These are phyloP conservation scores for Tremellales sp. DNA, from an alignment of 1,284 basidiomycete species.

Conservation along the genomic window DNA sequence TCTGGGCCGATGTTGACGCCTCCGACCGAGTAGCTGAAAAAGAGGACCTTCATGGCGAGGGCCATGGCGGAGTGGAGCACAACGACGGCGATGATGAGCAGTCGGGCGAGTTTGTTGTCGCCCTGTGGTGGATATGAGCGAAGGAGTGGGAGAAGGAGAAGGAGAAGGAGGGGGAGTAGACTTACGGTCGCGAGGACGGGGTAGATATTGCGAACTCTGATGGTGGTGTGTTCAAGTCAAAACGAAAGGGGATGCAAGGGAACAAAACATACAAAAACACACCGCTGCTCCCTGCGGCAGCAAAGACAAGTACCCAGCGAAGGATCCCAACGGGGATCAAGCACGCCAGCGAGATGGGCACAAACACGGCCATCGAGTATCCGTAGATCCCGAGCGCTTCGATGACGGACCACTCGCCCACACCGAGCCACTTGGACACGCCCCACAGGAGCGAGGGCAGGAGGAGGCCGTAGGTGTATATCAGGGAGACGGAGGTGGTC, in stretches of 20 bases:
- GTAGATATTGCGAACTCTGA: constrained; percentile 68
- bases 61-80: constrained; percentile 69
- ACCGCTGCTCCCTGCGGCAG: constrained; percentile 70
- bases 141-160: not conserved
- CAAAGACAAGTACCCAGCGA: constrained; percentile 70
- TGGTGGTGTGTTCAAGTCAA: constrained; percentile 1
- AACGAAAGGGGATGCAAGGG: not conserved
- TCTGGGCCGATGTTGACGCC: constrained; percentile 38
- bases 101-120: constrained; percentile 75
- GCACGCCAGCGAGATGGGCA: constrained; percentile 68
- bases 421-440: constrained; percentile 72
- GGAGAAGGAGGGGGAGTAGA: constrained; percentile 14
- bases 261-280: constrained; percentile 62
- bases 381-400: constrained; percentile 58
- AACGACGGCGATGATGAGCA: constrained; percentile 69
- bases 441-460: constrained; percentile 66
- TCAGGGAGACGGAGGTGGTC: constrained; percentile 71
- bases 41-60: constrained; percentile 76
- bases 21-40: constrained; percentile 56
- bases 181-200: constrained; percentile 78
- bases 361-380: constrained; percentile 49
- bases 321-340: constrained; percentile 72
- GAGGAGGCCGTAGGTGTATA: constrained; percentile 79
- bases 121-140: constrained; percentile 52
- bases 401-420: constrained; percentile 76